Conservation (phyloP, 805 yeast species). For the Scheffersomyces ergatensis region DNA sequence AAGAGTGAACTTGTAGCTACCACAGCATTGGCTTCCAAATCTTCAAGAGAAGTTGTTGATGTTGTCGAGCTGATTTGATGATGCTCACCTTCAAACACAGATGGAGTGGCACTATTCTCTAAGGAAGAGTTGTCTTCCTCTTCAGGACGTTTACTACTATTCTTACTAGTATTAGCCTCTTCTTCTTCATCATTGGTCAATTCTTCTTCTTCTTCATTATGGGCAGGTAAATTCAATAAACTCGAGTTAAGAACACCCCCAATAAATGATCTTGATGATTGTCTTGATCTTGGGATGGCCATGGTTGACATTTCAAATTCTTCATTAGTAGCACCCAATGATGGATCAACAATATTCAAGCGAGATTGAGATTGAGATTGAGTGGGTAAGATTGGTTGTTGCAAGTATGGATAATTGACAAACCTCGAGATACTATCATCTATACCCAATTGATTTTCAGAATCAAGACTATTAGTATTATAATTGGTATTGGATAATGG, state of each 20-base stretch:
- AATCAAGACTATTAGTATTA: constrained; percentile 1
- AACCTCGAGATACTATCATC: constrained; percentile 1
- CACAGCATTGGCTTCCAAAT: constrained; percentile 7
- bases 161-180: constrained; percentile 2
- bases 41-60: constrained; percentile 36
- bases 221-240: constrained; percentile 4
- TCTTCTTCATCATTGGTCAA: constrained; percentile 7
- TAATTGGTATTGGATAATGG: constrained; percentile 23
- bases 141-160: constrained; percentile 1
- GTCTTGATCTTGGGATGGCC: constrained; percentile 23
- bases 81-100: constrained; percentile 33
- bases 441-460: background rate
- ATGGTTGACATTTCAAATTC: constrained; percentile 20
- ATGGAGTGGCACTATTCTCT: constrained; percentile 36
- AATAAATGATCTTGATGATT: constrained; percentile 18
- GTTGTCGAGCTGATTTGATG: constrained; percentile 27
- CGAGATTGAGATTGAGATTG: constrained; percentile 8
- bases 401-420: constrained; percentile 1
- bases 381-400: background rate
- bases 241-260: constrained; percentile 5
- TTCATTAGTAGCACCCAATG: constrained; percentile 5
- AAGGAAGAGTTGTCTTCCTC: constrained; percentile 23
- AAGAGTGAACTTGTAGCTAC: too few relatives aligned
- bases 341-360: constrained; percentile 5
- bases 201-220: constrained; percentile 13